These are phyloP conservation scores for Candida freyschussii DNA, from an alignment of 1,139 yeast genomes.

Conservation along the genomic window DNA sequence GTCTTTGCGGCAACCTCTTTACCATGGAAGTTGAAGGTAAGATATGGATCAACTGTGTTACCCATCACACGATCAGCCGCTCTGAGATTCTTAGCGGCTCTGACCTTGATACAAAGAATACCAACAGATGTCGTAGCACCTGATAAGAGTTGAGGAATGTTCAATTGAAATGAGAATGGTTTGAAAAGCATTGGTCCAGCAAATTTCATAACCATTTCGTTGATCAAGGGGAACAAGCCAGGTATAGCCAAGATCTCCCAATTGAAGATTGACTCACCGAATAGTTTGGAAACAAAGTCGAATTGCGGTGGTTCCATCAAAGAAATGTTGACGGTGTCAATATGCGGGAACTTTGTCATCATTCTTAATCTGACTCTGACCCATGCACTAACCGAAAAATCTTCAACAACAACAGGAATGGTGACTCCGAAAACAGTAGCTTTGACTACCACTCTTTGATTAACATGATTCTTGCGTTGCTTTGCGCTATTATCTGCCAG, in stretches of 20 bases:
- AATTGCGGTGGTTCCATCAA: conserved; percentile 80
- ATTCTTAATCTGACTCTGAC: conserved; percentile 80
- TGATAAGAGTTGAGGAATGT: conserved; percentile 83
- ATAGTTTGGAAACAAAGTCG: conserved; percentile 67
- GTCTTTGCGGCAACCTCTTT: conserved; percentile 61
- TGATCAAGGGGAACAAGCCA: conserved; percentile 75
- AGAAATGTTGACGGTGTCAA: conserved; percentile 83
- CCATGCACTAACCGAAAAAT: conserved; percentile 59
- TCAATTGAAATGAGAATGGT: conserved; percentile 89
- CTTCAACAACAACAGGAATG: conserved; percentile 57
- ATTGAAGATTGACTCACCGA: conserved; percentile 77
- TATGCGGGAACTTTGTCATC: conserved; percentile 87
- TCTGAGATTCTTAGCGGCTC: conserved; percentile 62
- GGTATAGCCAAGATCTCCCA: conserved; percentile 87
- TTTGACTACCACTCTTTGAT: conserved; percentile 71
- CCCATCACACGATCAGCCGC: conserved; percentile 62
- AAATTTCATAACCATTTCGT: conserved; percentile 79
- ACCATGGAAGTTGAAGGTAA: conserved; percentile 61
- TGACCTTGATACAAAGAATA: conserved; percentile 65
- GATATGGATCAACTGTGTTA: conserved; percentile 85
- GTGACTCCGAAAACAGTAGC: conserved; percentile 63
- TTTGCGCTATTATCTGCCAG: conserved; percentile 75
- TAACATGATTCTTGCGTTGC: conserved; percentile 77
- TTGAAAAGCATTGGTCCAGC: conserved; percentile 82
- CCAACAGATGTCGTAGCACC: conserved; percentile 89